Base-by-base conservation (phyloP, 1,284 basidiomycete genomes). In the Ganoderma multipileum region DNA sequence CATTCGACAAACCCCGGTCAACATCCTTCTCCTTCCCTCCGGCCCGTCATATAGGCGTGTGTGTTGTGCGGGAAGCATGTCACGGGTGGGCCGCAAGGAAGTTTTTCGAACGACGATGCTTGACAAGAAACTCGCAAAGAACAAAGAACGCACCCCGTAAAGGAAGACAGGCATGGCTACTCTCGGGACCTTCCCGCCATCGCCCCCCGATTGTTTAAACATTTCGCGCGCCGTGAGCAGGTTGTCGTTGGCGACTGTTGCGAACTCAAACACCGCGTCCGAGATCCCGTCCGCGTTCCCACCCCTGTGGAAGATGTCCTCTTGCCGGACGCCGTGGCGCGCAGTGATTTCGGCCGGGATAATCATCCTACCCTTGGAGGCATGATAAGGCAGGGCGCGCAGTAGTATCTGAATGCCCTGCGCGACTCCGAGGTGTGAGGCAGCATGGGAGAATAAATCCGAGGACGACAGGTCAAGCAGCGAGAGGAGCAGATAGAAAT, bases 221-320 rank as follows among this genome's bases (percentile, higher is more conserved):
- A 93, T 90, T 65, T 89, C 87, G 55, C 94, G 87, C 2, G 95
- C 95, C 2, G 95, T 96, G 73, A 92, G 85, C 71, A 98, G 80
- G 80, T 98, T 93, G 81, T 97, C 95, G 82, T 97, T 96, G 50
- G 95, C 96, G 23, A 94, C 81, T 12, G 93, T 95, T 20, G 96
- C 96, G 78, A 97, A 91, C 76, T 96, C 93, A 78, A 91, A 98
- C 42, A 95, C 91, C 0, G 95, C 95, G 68, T 93, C 88, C 50
- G 88, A 87, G 38, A 92, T 82, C 8, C 88, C 90, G 59, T 84
- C 79, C 57, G 93, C 93, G 23, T 84, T 79, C 11, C 86, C 84
- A 1, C 94, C 92, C 54, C 85, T 84, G 41, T 93, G 85, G 78
- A 96, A 92, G 12, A 98, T 91, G 36, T 96, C 92, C 79, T 98